Conservation (phyloP, 2,329 filamentous ascomycete genomes). For the Kalmusia sp. region DNA sequence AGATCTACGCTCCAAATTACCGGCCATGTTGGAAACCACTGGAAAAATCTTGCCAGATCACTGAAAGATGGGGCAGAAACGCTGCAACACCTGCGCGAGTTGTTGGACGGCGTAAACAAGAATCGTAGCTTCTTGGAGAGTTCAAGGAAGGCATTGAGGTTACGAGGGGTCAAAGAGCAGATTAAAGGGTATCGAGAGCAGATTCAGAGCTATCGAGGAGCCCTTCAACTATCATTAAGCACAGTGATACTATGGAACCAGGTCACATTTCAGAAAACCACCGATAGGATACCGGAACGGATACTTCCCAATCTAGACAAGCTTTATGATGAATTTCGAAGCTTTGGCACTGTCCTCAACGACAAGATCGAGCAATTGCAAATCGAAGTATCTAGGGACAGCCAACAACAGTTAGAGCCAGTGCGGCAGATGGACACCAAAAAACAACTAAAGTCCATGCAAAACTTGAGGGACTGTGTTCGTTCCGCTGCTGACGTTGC, state of each 20-base stretch:
- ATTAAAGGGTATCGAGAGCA: constrained; percentile 26
- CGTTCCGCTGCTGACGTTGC: constrained; percentile 31
- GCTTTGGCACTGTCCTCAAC: constrained; percentile 24
- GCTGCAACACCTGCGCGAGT: constrained; percentile 19
- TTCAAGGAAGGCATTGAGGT: constrained; percentile 25
- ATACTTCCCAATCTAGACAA: constrained; percentile 30
- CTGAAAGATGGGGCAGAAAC: constrained; percentile 28
- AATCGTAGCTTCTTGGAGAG: constrained; percentile 24
- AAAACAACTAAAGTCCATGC: constrained; percentile 23
- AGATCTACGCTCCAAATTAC: constrained; percentile 22
- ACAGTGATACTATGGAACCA: constrained; percentile 36
- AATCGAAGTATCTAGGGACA: not conserved
- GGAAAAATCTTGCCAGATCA: constrained; percentile 28
- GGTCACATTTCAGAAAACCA: constrained; percentile 27
- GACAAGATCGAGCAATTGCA: constrained; percentile 20
- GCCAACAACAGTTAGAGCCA: no score
- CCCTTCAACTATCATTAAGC: constrained; percentile 28
- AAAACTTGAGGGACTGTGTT: constrained; percentile 29
- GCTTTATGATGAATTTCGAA: constrained; percentile 28
- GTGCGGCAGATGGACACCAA: constrained; percentile 11
- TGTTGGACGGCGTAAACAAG: constrained; percentile 26
- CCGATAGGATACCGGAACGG: constrained; percentile 25
- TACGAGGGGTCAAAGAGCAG: constrained; percentile 23
- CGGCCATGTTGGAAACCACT: constrained; percentile 30
- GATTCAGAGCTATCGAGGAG: constrained; percentile 29